phyloP scores from a whole-genome alignment of 108 stramenopile species.

The Conticribra guillardii region DNA sequence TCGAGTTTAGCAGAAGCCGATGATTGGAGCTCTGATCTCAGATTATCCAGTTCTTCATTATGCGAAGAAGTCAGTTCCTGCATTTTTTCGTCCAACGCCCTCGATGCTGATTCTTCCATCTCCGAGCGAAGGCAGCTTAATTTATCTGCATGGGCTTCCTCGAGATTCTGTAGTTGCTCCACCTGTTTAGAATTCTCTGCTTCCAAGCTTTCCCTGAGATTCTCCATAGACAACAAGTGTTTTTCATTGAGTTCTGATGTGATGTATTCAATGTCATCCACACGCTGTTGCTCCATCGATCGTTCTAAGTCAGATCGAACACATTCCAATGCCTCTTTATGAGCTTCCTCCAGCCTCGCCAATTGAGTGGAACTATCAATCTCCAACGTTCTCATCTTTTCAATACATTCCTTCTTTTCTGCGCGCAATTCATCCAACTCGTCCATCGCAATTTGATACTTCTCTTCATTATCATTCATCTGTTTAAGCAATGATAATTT shows the following conservation, averaged over 20 bases:
- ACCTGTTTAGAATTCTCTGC: background rate
- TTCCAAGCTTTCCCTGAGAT: too few relatives aligned
- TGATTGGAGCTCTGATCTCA: background rate
- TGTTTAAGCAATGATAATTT: constrained; percentile 14
- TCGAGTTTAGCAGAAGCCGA: background rate
- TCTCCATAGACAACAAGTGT: too few relatives aligned
- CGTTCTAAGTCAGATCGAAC: too few relatives aligned
- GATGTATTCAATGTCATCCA: too few relatives aligned
- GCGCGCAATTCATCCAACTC: too few relatives aligned
- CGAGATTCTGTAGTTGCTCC: background rate
- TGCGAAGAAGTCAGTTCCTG: constrained; percentile 1
- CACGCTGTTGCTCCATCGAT: too few relatives aligned
- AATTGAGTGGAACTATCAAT: too few relatives aligned
- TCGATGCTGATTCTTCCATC: background rate
- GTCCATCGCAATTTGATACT: constrained; percentile 18
- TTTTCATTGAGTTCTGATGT: too few relatives aligned
- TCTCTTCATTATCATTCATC: constrained; percentile 15
- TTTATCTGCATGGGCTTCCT: background rate
- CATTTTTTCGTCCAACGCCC: background rate
- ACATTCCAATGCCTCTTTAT: background rate
- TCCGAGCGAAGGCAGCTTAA: background rate
- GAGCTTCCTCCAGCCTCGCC: too few relatives aligned
- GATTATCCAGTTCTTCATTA: background rate
- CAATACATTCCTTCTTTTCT: too few relatives aligned
- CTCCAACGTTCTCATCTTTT: too few relatives aligned